Conservation (phyloP, 768 basidiomycete genomes). For the Sistotremastrum suecicum region DNA sequence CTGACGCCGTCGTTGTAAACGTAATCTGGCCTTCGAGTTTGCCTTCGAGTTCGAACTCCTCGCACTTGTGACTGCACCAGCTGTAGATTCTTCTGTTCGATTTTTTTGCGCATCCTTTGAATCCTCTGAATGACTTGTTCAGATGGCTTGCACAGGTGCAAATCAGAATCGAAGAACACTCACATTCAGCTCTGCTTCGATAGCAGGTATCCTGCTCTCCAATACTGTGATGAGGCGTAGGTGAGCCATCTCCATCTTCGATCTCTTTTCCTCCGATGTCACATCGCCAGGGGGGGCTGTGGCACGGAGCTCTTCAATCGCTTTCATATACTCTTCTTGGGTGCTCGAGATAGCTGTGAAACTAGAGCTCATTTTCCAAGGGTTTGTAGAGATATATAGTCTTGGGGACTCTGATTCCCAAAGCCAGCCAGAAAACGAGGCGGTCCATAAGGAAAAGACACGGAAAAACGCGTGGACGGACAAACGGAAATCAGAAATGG, state of each 20-base stretch:
- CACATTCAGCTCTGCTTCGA: slow-evolving; percentile 62
- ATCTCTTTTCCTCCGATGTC: slow-evolving; percentile 26
- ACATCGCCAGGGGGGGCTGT: slow-evolving; percentile 25
- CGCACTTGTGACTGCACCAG: slow-evolving; percentile 67
- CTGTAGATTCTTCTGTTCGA: slow-evolving; percentile 49
- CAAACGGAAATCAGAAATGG: slow-evolving; percentile 5
- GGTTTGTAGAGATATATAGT: slow-evolving; percentile 73
- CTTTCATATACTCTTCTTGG: slow-evolving; percentile 53
- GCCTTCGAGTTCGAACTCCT: slow-evolving; percentile 64
- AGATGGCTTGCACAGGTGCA: slow-evolving; percentile 1
- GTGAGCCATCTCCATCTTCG: slow-evolving; percentile 49
- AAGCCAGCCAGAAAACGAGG: not conserved
- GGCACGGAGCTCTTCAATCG: slow-evolving; percentile 47
- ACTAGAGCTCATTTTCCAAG: slow-evolving; percentile 76
- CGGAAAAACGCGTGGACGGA: not conserved
- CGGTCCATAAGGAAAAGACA: not conserved
- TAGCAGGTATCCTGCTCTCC: slow-evolving; percentile 45
- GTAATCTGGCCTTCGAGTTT: slow-evolving; percentile 65
- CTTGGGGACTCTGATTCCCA: slow-evolving; percentile 61
- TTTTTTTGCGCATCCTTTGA: slow-evolving; percentile 51
- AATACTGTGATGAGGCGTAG: slow-evolving; percentile 43
- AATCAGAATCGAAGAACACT: slow-evolving; percentile 21
- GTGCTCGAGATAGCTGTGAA: slow-evolving; percentile 62
- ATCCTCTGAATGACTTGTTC: slow-evolving; percentile 40
- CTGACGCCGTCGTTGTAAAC: slow-evolving; percentile 60